Percentiles rank a stretch among this genome's conserved stretches.
These are phyloP conservation scores for Elsinoe arachidis DNA, from an alignment of 2,329 filamentous ascomycete genomes.

Conservation along the genomic window DNA sequence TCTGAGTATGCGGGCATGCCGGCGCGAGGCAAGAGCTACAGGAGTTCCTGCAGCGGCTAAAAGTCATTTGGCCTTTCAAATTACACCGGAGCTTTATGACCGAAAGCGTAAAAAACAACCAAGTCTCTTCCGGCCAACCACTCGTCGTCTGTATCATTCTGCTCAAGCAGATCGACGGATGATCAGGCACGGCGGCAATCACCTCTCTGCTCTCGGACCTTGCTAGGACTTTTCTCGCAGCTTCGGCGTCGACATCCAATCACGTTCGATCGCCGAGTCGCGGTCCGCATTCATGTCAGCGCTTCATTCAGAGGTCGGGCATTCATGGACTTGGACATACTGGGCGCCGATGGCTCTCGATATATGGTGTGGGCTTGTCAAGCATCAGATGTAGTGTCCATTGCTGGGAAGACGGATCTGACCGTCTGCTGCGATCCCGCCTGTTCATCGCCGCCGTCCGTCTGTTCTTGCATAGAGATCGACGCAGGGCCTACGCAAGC, in stretches of 20 bases:
- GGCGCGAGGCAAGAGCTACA: background rate
- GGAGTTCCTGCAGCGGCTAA: background rate
- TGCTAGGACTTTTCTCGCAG: background rate
- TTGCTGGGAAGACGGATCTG: background rate
- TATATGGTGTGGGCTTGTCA: background rate
- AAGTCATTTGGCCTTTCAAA: background rate
- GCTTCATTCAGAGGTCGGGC: background rate
- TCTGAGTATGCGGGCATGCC: background rate
- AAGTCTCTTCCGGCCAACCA: too few species aligned
- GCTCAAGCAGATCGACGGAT: background rate
- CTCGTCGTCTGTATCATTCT: too few species aligned
- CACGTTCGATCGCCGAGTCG: background rate
- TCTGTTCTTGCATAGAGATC: background rate
- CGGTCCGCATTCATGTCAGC: background rate
- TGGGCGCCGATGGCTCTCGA: background rate
- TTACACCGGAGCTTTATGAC: too few species aligned
- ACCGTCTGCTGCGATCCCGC: background rate
- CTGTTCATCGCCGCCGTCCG: background rate
- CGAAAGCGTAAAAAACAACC: too few species aligned
- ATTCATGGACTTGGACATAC: background rate
- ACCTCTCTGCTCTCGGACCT: background rate
- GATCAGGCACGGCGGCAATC: background rate
- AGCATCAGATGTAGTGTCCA: background rate
- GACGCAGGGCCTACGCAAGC: constrained; percentile 9
- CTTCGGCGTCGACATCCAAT: background rate